Base-by-base conservation (phyloP, 805 yeast genomes). In the Debaryomyces tyrocola region DNA sequence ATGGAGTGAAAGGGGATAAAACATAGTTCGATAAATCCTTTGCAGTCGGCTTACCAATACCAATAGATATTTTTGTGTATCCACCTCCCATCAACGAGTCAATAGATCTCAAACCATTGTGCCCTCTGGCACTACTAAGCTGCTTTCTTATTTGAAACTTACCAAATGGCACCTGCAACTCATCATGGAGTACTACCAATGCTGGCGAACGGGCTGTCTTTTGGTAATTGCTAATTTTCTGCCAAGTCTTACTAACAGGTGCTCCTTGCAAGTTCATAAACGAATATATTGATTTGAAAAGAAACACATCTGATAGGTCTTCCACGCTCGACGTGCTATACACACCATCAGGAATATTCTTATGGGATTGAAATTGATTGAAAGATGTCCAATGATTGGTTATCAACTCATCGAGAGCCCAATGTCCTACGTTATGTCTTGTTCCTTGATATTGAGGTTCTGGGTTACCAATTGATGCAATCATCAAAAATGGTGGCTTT, bases 391-490 rank as follows among this genome's bases (percentile, higher is more conserved):
- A 67, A 34, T 55, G 55, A 14, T 49, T 52, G 1, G 46, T 38
- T 5, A 56, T 57, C 21, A 70, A 45, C 52, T 59, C 54, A 48
- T 69, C 63, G 31, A 83, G 70, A 33, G 83, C 65, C 41, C 74
- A 60, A 51, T 87, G 87, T 1, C 96, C 97, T 0, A 84, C 88
- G 48, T 85, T 88, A 59, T 90, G 97, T 31, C 96, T 70, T 0
- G 96, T 86, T 6, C 73, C 71, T 6, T 66, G 64, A 54, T 77
- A 87, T 41, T 72, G 64, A 0, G 80, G 75, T 45, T 83, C 87
- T 0, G 96, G 96, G 56, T 90, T 90, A 0, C 96, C 96, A 2
- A 90, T 66, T 0, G 89, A 82, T 3, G 82, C 77, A 4, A 71
- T 62, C 35, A 65, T 53, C 11, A 66, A 48, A 14, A 54, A 49